These are phyloP conservation scores for Tripidium arundinaceum DNA, from an alignment of 202 grass and related monocot genomes.

Conservation along the genomic window DNA sequence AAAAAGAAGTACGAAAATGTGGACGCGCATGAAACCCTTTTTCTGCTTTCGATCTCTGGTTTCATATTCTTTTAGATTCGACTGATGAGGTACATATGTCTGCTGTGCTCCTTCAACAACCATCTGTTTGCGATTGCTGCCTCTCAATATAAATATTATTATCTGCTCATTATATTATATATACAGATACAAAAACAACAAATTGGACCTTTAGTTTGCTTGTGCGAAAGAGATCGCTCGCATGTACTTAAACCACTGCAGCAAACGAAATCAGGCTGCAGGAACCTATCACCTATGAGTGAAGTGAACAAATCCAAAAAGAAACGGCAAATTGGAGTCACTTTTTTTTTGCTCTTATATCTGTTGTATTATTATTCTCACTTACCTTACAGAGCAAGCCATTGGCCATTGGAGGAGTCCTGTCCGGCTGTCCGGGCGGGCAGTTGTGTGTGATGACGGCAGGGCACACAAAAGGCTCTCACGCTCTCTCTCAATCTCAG, in stretches of 20 bases:
- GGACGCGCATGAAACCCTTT: background rate
- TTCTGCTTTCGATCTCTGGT: background rate
- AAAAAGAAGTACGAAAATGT: background rate
- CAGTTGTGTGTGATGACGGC: too few relatives aligned
- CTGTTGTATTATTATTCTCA: too few relatives aligned
- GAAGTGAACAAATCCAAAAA: background rate
- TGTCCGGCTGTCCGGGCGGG: too few relatives aligned
- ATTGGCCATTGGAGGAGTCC: too few relatives aligned
- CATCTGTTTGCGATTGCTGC: background rate
- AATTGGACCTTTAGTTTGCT: background rate
- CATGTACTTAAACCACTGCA: slow-evolving; percentile 3
- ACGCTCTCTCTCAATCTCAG: too few relatives aligned
- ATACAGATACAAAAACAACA: background rate
- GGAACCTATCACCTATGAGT: background rate
- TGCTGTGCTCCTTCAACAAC: background rate
- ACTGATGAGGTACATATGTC: background rate
- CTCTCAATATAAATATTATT: too few relatives aligned
- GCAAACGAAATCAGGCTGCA: background rate
- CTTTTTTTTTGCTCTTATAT: too few relatives aligned
- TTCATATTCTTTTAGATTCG: background rate
- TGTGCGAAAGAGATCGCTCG: slow-evolving; percentile 11
- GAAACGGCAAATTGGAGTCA: background rate
- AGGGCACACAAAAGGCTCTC: too few relatives aligned
- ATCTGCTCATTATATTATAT: background rate
- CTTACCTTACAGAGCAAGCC: too few relatives aligned